These are phyloP conservation scores for Cryphonectria naterciae DNA, from an alignment of 2,329 filamentous ascomycete species.

Conservation along the genomic window DNA sequence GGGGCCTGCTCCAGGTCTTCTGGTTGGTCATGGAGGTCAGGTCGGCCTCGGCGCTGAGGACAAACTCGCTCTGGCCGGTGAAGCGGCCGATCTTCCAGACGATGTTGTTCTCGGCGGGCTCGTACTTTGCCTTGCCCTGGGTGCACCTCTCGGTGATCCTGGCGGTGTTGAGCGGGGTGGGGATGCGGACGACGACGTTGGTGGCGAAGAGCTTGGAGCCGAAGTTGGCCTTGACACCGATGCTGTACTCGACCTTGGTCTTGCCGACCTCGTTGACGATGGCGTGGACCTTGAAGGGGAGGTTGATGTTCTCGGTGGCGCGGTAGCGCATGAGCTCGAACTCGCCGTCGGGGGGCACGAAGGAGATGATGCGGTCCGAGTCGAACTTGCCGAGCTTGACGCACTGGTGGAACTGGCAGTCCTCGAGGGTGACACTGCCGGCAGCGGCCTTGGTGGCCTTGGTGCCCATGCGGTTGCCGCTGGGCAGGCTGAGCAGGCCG, in stretches of 20 bases:
- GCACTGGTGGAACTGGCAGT: slow-evolving; percentile 99
- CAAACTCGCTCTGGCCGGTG: slow-evolving; percentile 95
- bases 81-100: slow-evolving; percentile 99
- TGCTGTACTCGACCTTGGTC: slow-evolving; percentile 98
- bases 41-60: slow-evolving; percentile 89
- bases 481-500: slow-evolving; percentile 66
- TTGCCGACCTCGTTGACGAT: slow-evolving; percentile 98
- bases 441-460: slow-evolving; percentile 96
- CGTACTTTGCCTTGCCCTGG: slow-evolving; percentile 97
- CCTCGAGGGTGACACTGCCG: slow-evolving; percentile 92
- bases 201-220: slow-evolving; percentile 95
- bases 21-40: slow-evolving; percentile 98
- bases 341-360: slow-evolving; percentile 94
- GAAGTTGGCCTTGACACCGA: slow-evolving; percentile 96
- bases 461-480: slow-evolving; percentile 76
- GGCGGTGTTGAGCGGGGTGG: slow-evolving; percentile 94
- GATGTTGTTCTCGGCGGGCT: slow-evolving; percentile 96
- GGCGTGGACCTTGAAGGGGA: slow-evolving; percentile 98
- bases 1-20: slow-evolving; percentile 93
- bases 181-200: slow-evolving; percentile 92
- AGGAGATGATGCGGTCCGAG: slow-evolving; percentile 93
- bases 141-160: slow-evolving; percentile 90
- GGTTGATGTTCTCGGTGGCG: slow-evolving; percentile 96
- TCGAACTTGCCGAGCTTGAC: slow-evolving; percentile 98
- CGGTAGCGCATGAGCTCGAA: slow-evolving; percentile 99